These are phyloP conservation scores for Clitopilus passeckerianus DNA, from an alignment of 768 basidiomycete genomes.

Conservation along the genomic window DNA sequence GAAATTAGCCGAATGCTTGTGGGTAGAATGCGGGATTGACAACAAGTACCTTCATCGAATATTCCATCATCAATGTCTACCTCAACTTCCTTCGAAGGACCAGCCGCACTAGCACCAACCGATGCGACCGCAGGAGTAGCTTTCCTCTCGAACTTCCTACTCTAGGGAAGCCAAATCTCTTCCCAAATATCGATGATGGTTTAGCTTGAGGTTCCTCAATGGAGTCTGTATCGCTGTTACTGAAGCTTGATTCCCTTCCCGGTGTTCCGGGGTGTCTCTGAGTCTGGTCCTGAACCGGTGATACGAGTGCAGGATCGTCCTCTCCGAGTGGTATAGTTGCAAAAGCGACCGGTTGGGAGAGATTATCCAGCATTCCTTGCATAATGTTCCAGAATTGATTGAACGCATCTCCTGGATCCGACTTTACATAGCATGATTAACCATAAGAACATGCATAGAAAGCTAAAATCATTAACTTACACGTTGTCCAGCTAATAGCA, in stretches of 20 bases:
- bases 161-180: not conserved
- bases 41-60: constrained; percentile 60
- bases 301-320: constrained; percentile 20
- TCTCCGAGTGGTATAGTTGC: constrained; percentile 70
- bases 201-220: constrained; percentile 47
- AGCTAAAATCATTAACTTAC: constrained; percentile 32
- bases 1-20: not conserved
- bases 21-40: not conserved
- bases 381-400: constrained; percentile 88
- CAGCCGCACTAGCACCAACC: constrained; percentile 49
- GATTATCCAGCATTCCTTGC: constrained; percentile 81
- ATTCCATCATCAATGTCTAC: constrained; percentile 62
- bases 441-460: constrained; percentile 6
- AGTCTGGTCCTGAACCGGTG: constrained; percentile 1
- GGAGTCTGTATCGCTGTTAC: constrained; percentile 55
- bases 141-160: not conserved
- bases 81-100: constrained; percentile 24
- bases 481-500: constrained; percentile 75
- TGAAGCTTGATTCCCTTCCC: constrained; percentile 46
- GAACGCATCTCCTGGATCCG: constrained; percentile 82
- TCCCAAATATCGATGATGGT: not conserved
- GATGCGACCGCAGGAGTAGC: constrained; percentile 37
- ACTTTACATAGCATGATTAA: constrained; percentile 29
- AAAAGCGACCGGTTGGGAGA: constrained; percentile 84
- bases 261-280: constrained; percentile 17